Base-by-base conservation (phyloP, 257 asterid species). In the Handroanthus guayacan region DNA sequence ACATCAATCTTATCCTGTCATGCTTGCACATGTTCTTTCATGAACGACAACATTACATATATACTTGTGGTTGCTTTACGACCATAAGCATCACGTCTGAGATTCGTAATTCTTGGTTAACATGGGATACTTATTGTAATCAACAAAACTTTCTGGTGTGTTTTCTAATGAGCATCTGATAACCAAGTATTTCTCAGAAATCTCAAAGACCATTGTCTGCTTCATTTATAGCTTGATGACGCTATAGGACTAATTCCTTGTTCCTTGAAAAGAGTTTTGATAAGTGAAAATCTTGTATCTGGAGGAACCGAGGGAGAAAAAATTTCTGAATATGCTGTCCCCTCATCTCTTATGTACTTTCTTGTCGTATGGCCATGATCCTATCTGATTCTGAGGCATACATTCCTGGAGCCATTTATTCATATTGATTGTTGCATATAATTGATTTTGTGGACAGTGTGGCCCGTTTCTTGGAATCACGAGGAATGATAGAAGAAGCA, bases 401-500 rank as follows among this genome's bases (percentile, higher is more conserved):
- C 52, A 48, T 25, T 68, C 44, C 25, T 52, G 45, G 13, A 67
- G 51, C 62, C 14, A 52, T 38, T 43, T 44, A 38, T 62, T 67
- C 71, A 37, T 34, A 57, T 75, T 78, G 79, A 58, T 74, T 82
- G 31, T 74, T 50, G 34, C 44, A 52, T 67, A 74, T 71, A 6
- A 61, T 67, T 74, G 67, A 67, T 70, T 61, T 72, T 77, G 60
- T 75, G 65, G 41, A 36, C 77, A 94, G 98, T 86, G 98, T 94
- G 76, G 98, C 97, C 47, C 97, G 78, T 76, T 94, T 94, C 90
- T 85, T 94, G 90, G 98, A 95, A 81, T 95, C 99, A 55, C 94
- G 99, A 44, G 99, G 94, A 68, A 95, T 93, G 97, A 84, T 86
- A 71, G 95, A 86, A 85, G 97, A 93, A 65, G 99, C 99, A 67